phyloP scores from a whole-genome alignment of 1,139 yeast species.

The Schizosaccharomyces versatilis region DNA sequence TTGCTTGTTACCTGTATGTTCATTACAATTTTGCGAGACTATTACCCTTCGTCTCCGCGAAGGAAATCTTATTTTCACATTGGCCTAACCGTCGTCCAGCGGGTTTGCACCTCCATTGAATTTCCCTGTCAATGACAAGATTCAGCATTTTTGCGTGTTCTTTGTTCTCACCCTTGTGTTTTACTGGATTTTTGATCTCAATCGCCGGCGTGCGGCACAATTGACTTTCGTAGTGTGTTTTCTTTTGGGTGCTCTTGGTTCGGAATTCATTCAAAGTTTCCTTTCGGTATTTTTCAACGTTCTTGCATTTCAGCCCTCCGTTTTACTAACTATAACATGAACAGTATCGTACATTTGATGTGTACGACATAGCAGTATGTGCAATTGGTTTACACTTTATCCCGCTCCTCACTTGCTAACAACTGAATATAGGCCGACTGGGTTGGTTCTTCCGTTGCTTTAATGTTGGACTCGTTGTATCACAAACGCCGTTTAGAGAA shows the following conservation, averaged over 20 bases:
- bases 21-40: too few relatives aligned
- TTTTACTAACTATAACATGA: constrained; percentile 2
- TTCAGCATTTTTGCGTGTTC: constrained; percentile 31
- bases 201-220: constrained; percentile 23
- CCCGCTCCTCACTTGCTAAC: neutral
- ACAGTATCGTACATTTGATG: constrained; percentile 20
- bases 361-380: constrained; percentile 18
- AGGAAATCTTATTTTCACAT: neutral
- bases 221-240: constrained; percentile 28
- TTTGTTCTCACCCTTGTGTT: constrained; percentile 27
- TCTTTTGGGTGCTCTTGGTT: constrained; percentile 26
- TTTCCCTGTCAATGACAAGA: constrained; percentile 26
- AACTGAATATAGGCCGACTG: constrained; percentile 15
- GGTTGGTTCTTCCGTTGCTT: constrained; percentile 19
- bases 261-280: constrained; percentile 29
- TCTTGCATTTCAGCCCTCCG: neutral
- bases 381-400: neutral
- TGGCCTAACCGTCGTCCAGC: neutral
- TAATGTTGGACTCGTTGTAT: constrained; percentile 19
- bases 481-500: constrained; percentile 15
- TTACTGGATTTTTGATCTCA: constrained; percentile 32
- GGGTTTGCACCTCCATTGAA: constrained; percentile 1
- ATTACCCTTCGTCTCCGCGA: neutral
- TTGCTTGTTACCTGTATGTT: constrained; percentile 1
- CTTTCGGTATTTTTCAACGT: constrained; percentile 14